Evolutionary conservation across 257 asterid genomes (phyloP).

Genomic region (Penstemon davidsonii): DNA sequence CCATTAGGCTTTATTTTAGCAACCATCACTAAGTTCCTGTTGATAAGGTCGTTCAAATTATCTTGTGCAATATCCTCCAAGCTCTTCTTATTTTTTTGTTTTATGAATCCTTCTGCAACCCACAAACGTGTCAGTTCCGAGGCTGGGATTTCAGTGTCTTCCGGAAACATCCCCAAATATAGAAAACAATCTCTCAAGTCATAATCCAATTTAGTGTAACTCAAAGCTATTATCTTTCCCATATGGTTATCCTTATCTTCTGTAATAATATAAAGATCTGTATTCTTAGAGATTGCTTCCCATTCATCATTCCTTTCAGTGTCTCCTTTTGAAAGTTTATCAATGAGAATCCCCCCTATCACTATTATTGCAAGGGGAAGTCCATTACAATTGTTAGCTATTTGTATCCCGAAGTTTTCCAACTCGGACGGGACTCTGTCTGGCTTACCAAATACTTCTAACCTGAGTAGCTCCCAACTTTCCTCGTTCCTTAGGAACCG

Average conservation of each 20-base stretch:
- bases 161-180: constrained; percentile 32
- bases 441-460: constrained; percentile 29
- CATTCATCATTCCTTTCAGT: not conserved
- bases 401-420: constrained; percentile 20
- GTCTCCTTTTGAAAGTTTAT: not conserved
- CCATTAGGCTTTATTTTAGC: constrained; percentile 27
- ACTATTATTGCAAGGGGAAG: constrained; percentile 35
- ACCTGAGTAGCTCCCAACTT: constrained; percentile 31
- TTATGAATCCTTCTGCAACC: constrained; percentile 37
- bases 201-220: constrained; percentile 33
- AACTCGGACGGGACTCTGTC: constrained; percentile 15
- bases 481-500: constrained; percentile 19
- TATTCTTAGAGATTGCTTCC: not conserved
- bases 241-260: not conserved
- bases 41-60: constrained; percentile 26
- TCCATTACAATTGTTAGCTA: constrained; percentile 30
- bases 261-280: not conserved
- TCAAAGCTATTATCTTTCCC: constrained; percentile 23
- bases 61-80: constrained; percentile 28
- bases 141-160: constrained; percentile 21
- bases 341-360: not conserved
- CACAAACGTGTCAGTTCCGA: constrained; percentile 29
- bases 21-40: constrained; percentile 33
- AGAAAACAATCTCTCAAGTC: constrained; percentile 33
- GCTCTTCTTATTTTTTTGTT: not conserved